These are phyloP conservation scores for Penicillium italicum DNA, from an alignment of 2,329 filamentous ascomycete genomes.

Conservation along the genomic window DNA sequence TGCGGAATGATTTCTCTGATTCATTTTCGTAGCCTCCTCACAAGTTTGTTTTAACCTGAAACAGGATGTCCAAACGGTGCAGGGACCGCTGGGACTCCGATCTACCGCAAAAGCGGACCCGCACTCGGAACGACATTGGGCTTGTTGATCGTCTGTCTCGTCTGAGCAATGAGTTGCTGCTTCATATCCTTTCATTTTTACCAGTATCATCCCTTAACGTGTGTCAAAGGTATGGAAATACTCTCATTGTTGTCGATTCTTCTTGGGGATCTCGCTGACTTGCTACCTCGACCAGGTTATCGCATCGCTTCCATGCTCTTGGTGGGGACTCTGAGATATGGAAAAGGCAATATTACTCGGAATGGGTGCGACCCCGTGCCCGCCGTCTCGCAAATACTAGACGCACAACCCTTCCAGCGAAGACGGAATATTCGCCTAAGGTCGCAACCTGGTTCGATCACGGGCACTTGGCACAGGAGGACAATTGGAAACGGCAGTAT, in stretches of 20 bases:
- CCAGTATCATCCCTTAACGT: constrained; percentile 64
- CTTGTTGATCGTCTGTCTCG: constrained; percentile 61
- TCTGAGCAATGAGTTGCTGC: constrained; percentile 81
- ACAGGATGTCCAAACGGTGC: constrained; percentile 36
- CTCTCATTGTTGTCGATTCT: background rate
- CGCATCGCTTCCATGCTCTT: constrained; percentile 68
- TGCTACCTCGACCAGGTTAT: constrained; percentile 40
- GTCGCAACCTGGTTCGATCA: constrained; percentile 62
- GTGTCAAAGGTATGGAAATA: constrained; percentile 54
- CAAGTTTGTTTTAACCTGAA: background rate
- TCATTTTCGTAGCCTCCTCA: background rate
- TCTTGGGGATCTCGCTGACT: background rate
- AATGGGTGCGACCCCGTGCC: constrained; percentile 79
- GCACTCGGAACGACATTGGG: constrained; percentile 23
- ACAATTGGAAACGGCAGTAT: constrained; percentile 85
- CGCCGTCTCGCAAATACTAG: constrained; percentile 68
- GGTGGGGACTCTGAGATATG: constrained; percentile 82
- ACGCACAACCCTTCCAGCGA: constrained; percentile 38
- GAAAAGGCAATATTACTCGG: constrained; percentile 82
- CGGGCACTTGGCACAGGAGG: constrained; percentile 52
- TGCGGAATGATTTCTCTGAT: background rate
- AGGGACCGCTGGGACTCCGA: constrained; percentile 16
- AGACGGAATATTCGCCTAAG: constrained; percentile 52
- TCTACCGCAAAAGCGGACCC: constrained; percentile 45
- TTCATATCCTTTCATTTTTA: constrained; percentile 79